phyloP scores from a whole-genome alignment of 805 yeast genomes.

The Yarrowia sp. region DNA sequence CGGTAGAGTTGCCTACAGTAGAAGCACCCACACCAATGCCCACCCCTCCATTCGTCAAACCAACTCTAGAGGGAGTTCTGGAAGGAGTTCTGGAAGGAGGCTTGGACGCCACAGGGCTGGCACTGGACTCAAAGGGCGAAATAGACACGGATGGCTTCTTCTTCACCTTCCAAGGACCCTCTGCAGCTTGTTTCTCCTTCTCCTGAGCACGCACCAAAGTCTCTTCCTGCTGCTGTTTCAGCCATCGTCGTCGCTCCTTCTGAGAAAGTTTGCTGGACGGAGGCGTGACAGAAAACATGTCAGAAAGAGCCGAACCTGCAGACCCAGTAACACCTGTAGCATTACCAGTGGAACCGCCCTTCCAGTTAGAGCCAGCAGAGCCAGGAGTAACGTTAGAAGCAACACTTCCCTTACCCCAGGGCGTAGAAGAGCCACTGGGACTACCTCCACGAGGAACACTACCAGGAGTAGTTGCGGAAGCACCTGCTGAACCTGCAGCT shows the following conservation, averaged over 20 bases:
- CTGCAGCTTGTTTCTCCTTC: constrained; percentile 11
- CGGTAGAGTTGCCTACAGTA: neutral
- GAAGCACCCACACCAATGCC: neutral
- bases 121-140: constrained; percentile 8
- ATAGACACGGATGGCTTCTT: neutral
- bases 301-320: constrained; percentile 6
- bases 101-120: neutral
- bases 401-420: neutral
- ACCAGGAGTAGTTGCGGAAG: neutral
- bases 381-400: neutral
- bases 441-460: neutral
- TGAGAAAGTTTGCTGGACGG: constrained; percentile 53
- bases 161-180: constrained; percentile 13
- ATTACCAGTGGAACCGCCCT: neutral
- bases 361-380: neutral
- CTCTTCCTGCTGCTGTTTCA: constrained; percentile 35
- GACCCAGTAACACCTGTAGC: neutral
- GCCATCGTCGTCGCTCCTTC: constrained; percentile 53
- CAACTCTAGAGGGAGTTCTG: neutral
- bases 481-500: neutral
- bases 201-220: constrained; percentile 11
- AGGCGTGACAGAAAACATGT: neutral
- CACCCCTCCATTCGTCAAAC: neutral
- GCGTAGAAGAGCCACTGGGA: constrained; percentile 3
- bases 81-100: neutral